A percentile compares a stretch with the other conserved stretches of the same genome.
These are phyloP conservation scores for Cladorrhinum sp. DNA, from an alignment of 2,329 filamentous ascomycete genomes.

Conservation along the genomic window DNA sequence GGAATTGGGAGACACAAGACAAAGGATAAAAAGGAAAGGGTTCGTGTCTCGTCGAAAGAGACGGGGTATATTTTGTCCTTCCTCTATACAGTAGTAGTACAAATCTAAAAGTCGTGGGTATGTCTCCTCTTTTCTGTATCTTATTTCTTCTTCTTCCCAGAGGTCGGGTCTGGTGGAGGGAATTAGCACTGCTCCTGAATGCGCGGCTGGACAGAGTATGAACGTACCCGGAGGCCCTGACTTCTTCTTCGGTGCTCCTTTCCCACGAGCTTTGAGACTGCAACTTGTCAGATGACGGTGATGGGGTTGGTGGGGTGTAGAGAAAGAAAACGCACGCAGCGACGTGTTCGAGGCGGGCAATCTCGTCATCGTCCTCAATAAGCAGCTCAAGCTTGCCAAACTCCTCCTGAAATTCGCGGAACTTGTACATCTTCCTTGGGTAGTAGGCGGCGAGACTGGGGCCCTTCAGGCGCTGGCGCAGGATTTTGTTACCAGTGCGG, in stretches of 20 bases:
- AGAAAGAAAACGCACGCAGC: conserved; percentile 49
- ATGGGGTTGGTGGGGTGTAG: background rate
- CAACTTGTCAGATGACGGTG: conserved; percentile 20
- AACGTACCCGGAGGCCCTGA: conserved; percentile 48
- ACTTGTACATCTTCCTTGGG: conserved; percentile 67
- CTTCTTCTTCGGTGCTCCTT: conserved; percentile 89
- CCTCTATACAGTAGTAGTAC: conserved; percentile 25
- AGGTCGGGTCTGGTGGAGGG: background rate
- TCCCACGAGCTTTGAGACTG: conserved; percentile 75
- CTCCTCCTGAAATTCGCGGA: conserved; percentile 69
- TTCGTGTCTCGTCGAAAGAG: background rate
- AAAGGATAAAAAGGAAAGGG: background rate
- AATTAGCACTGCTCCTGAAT: conserved; percentile 31
- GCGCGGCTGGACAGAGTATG: background rate
- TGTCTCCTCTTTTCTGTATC: background rate
- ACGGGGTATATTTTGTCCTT: conserved; percentile 20
- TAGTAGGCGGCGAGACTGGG: conserved; percentile 84
- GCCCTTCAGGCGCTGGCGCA: conserved; percentile 85
- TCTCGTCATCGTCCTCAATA: conserved; percentile 71
- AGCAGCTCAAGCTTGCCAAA: conserved; percentile 62
- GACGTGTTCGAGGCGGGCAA: conserved; percentile 75
- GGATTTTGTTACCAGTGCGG: conserved; percentile 85
- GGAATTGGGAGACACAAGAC: background rate
- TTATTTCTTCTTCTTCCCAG: conserved; percentile 42
- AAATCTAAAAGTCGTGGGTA: conserved; percentile 9